A percentile compares a stretch with the other conserved stretches of the same genome.
phyloP scores from a whole-genome alignment of 768 basidiomycete species.

The Lactarius evosmus region DNA sequence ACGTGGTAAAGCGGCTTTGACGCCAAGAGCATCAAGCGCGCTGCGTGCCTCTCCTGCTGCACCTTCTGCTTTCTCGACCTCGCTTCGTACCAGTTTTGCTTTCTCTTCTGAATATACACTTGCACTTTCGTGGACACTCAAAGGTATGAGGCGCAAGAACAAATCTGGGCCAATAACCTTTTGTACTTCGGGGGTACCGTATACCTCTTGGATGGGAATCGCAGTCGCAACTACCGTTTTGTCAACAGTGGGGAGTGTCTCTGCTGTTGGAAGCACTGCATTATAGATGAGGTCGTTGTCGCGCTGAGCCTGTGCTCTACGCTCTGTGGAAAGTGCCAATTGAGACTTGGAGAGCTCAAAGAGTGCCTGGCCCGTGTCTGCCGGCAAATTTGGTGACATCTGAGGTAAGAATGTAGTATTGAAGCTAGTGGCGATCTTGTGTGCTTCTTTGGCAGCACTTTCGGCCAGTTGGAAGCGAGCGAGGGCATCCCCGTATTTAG shows the following conservation, averaged over 20 bases:
- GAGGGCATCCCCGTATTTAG: constrained; percentile 85
- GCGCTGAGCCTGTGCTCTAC: constrained; percentile 67
- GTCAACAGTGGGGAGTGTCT: constrained; percentile 78
- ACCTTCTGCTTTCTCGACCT: constrained; percentile 83
- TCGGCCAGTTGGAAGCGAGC: constrained; percentile 77
- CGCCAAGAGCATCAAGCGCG: constrained; percentile 75
- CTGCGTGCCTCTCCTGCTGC: constrained; percentile 79
- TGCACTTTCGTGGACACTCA: constrained; percentile 94
- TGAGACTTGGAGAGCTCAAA: constrained; percentile 83
- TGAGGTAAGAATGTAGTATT: constrained; percentile 65
- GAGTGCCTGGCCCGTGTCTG: constrained; percentile 79
- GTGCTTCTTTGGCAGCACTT: constrained; percentile 77
- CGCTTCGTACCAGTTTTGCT: constrained; percentile 86
- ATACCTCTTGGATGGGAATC: constrained; percentile 93
- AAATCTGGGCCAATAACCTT: constrained; percentile 92
- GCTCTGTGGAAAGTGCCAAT: constrained; percentile 70
- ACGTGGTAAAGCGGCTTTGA: constrained; percentile 65
- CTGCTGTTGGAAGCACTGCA: constrained; percentile 74
- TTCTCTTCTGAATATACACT: constrained; percentile 98
- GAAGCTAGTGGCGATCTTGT: constrained; percentile 65
- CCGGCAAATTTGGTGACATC: constrained; percentile 76
- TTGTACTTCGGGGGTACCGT: constrained; percentile 85
- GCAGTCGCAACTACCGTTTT: constrained; percentile 78
- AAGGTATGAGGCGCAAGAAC: constrained; percentile 81
- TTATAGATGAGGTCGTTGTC: constrained; percentile 99